Evolutionary conservation across 768 basidiomycete genomes (phyloP), one percentile per base, ranked within the genome.

Genomic region (Russula lepida): DNA sequence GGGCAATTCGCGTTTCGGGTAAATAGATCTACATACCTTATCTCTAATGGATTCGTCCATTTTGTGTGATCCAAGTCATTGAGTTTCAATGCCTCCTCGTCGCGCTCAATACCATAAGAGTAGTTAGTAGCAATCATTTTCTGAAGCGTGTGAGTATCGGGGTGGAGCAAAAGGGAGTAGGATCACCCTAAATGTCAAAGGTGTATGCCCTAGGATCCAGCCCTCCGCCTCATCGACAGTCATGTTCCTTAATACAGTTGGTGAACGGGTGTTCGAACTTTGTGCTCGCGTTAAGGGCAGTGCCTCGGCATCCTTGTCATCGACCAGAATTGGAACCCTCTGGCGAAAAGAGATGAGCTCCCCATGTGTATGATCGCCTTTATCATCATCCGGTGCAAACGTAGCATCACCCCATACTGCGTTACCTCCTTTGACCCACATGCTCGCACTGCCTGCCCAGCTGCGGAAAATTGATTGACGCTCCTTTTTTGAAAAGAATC

Each of bases 391-490:
- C 1, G 93, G 91, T 1, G 93, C 93, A 63, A 77, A 79, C 0
- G 80, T 78, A 4, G 73, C 72, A 63, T 88, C 84, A 0, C 94
- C 94, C 93, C 95, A 95, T 25, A 95, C 78, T 2, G 78, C 78
- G 61, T 89, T 80, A 2, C 94, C 92, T 56, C 92, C 92, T 81
- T 95, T 95, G 62, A 95, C 81, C 93, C 93, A 95, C 84, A 94
- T 82, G 66, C 90, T 89, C 25, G 89, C 92, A 65, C 91, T 88
- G 33, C 95, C 95, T 7, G 92, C 92, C 95, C 95, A 99, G 69
- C 87, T 89, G 30, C 92, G 80, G 77, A 99, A 98, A 12, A 99
- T 78, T 54, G 82, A 84, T 61, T 89, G 90, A 0, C 95, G 81
- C 72, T 99, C 97, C 47, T 81, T 84, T 41, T 92, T 79, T 0